Evolutionary conservation across 2,329 filamentous ascomycete species (phyloP), one percentile per base, ranked within the genome.

Genomic region (Paracoccidioides lutzii): DNA sequence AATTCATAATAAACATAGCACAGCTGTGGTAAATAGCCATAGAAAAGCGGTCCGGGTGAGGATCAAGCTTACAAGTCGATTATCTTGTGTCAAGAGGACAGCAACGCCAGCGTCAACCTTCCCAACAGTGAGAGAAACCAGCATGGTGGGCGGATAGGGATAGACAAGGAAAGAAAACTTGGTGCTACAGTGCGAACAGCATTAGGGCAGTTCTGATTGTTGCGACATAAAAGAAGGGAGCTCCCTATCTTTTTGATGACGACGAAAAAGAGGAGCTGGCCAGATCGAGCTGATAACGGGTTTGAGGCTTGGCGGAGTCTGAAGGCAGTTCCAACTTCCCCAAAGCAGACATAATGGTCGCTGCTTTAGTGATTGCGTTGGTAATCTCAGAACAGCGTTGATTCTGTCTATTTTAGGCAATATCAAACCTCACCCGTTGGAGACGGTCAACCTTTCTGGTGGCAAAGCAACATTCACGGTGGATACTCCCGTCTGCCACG

Each of bases 51-150:
- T 43, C 22, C 22, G 22, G 22, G 56, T 59, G 8, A 4, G 10
- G 48, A 3, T 30, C 2, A 48, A 59, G 72, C 84, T 67, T 82
- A 96, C 91, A 66, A 98, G 80, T 69, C 93, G 85, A 75, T 97
- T 97, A 73, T 98, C 93, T 69, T 95, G 87, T 50, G 93, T 98
- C 67, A 98, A 77, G 55, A 98, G 84, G 59, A 98, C 93, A 52
- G 93, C 95, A 69, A 98, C 91, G 74, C 93, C 93, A 66, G 93
- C 93, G 74, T 98, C 93, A 74, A 98, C 93, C 78, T 98, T 98
- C 78, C 93, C 93, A 73, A 98, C 93, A 52, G 91, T 97, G 69
- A 98, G 81, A 63, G 93, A 97, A 74, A 98, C 88, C 68, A 97
- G 81, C 93, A 98, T 97, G 52, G 70, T 79, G 62, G 43, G 33